Conservation (phyloP, 805 yeast genomes). For the Hemisphaericaspora nanyangensis region DNA sequence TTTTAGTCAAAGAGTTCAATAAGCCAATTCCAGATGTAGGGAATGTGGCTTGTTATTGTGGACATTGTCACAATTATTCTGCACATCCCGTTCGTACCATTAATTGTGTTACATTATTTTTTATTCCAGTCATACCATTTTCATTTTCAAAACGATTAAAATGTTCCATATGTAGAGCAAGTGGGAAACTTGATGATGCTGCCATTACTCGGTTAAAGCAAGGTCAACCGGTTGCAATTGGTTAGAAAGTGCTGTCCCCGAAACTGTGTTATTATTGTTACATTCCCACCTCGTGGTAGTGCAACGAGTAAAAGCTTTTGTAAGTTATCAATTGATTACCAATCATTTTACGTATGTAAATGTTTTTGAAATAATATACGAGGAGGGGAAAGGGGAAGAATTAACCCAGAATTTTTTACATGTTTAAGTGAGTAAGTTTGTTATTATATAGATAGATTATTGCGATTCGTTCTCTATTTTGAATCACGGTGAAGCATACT, state of each 20-base stretch:
- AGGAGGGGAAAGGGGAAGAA: no score
- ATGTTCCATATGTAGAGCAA: conserved; percentile 49
- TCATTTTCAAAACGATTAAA: conserved; percentile 49
- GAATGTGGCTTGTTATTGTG: conserved; percentile 42
- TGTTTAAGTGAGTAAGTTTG: no score
- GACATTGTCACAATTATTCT: conserved; percentile 55
- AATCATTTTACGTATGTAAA: background rate
- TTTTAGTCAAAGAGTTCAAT: conserved; percentile 31
- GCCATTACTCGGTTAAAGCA: conserved; percentile 21
- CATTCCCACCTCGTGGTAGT: background rate
- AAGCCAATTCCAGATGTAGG: conserved; percentile 29
- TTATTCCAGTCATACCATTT: conserved; percentile 52
- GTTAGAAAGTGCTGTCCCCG: conserved; percentile 8
- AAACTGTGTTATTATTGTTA: background rate
- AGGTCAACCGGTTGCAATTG: conserved; percentile 36
- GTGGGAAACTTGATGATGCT: conserved; percentile 24
- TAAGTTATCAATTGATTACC: background rate
- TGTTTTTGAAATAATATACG: no score
- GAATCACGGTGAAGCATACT: no score
- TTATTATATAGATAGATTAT: no score
- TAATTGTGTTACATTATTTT: conserved; percentile 52
- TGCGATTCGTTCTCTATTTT: no score
- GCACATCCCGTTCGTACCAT: conserved; percentile 51
- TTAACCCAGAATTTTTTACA: no score
- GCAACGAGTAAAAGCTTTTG: background rate